These are phyloP conservation scores for Trichoderma koningiopsis DNA, from an alignment of 2,329 filamentous ascomycete species.

Conservation along the genomic window DNA sequence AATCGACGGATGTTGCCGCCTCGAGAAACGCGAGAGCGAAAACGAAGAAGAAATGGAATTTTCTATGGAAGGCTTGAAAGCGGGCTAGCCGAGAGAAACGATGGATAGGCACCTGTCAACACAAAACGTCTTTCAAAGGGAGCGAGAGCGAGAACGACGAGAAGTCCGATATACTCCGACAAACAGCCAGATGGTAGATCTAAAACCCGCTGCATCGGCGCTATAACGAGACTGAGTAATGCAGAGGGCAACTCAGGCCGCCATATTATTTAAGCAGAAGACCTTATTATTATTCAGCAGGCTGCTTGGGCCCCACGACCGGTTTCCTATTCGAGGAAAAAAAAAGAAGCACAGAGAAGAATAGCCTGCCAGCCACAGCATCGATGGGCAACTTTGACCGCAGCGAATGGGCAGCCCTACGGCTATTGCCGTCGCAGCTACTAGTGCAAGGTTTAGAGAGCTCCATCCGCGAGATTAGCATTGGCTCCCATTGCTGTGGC, in stretches of 20 bases:
- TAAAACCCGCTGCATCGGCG: conserved; percentile 1
- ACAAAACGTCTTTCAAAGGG: not conserved
- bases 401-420: not conserved
- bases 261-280: not conserved
- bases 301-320: not conserved
- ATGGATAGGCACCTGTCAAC: too few relatives aligned
- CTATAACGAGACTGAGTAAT: not conserved
- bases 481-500: not conserved
- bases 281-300: conserved; percentile 15
- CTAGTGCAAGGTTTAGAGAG: not conserved
- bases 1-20: not conserved
- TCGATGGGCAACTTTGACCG: not conserved
- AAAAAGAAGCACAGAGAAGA: not conserved
- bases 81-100: not conserved
- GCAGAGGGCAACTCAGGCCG: conserved; percentile 1
- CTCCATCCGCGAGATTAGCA: not conserved
- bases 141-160: not conserved
- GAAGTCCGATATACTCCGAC: not conserved
- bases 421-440: not conserved
- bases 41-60: not conserved
- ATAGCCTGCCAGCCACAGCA: not conserved
- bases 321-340: not conserved
- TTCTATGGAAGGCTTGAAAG: not conserved
- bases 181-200: not conserved
- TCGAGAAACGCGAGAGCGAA: not conserved